Evolutionary conservation across 2,329 filamentous ascomycete species (phyloP).

Genomic region (Pseudocercospora cruenta): DNA sequence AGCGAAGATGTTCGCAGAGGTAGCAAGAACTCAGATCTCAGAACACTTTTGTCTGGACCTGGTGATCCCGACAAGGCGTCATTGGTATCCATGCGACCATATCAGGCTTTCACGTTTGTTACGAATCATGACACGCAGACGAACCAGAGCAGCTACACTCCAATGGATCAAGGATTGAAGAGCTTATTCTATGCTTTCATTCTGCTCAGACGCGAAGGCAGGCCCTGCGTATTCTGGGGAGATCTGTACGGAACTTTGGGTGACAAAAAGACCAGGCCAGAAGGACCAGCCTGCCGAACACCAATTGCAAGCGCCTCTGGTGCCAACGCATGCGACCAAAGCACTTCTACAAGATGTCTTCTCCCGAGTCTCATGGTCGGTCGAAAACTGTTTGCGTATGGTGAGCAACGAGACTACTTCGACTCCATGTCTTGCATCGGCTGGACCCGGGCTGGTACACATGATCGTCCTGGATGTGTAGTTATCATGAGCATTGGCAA

Average conservation of each 20-base stretch:
- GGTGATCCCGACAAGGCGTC: constrained; percentile 24
- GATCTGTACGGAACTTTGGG: constrained; percentile 67
- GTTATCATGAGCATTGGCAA: constrained; percentile 38
- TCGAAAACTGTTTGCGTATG: constrained; percentile 69
- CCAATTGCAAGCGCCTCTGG: constrained; percentile 2
- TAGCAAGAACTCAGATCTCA: constrained; percentile 61
- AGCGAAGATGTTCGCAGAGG: constrained; percentile 49
- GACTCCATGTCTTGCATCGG: constrained; percentile 64
- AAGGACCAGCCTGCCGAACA: constrained; percentile 46
- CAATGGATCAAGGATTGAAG: constrained; percentile 69
- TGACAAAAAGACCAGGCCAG: constrained; percentile 45
- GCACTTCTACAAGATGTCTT: constrained; percentile 41
- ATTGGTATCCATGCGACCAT: constrained; percentile 28
- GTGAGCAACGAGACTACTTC: constrained; percentile 66
- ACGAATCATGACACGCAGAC: constrained; percentile 73
- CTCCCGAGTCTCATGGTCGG: constrained; percentile 64
- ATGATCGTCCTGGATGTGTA: constrained; percentile 42
- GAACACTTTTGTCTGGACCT: constrained; percentile 42
- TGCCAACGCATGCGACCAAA: background rate
- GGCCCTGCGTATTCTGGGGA: constrained; percentile 72
- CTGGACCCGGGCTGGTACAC: constrained; percentile 58
- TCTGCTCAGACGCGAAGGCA: constrained; percentile 64
- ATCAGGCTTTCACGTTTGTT: constrained; percentile 60
- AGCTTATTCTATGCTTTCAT: constrained; percentile 73
- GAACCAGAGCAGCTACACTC: constrained; percentile 65